These are phyloP conservation scores for Pseudogymnoascus sp. DNA, from an alignment of 2,329 filamentous ascomycete species.

Conservation along the genomic window DNA sequence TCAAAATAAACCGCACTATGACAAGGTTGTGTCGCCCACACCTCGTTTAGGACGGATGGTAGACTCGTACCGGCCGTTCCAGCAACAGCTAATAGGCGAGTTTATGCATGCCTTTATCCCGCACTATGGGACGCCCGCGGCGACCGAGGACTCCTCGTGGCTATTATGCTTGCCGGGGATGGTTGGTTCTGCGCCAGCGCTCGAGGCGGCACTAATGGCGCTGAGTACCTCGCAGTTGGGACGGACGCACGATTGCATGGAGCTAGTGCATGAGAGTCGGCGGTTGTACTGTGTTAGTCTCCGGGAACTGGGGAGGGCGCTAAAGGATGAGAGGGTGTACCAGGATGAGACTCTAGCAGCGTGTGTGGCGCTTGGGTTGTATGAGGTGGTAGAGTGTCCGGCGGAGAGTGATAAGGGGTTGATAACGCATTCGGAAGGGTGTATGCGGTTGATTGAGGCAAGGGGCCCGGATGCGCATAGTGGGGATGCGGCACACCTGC, in stretches of 20 bases:
- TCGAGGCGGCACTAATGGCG: conserved; percentile 27
- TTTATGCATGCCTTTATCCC: conserved; percentile 24
- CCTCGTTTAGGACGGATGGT: not conserved
- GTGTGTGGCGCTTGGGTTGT: conserved; percentile 31
- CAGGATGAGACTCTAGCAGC: conserved; percentile 32
- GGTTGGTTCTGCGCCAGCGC: conserved; percentile 21
- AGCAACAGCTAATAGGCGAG: conserved; percentile 25
- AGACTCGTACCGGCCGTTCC: conserved; percentile 11
- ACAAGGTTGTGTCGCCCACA: not conserved
- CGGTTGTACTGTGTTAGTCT: conserved; percentile 31
- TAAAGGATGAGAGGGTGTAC: conserved; percentile 28
- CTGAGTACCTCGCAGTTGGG: conserved; percentile 26
- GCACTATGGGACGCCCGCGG: conserved; percentile 3
- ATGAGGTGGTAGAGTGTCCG: conserved; percentile 32
- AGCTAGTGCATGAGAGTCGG: conserved; percentile 26
- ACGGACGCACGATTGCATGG: conserved; percentile 22
- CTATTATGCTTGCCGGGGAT: conserved; percentile 24
- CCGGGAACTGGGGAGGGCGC: conserved; percentile 30
- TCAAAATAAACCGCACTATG: not conserved
- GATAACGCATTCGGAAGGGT: conserved; percentile 29
- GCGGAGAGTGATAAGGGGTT: conserved; percentile 25
- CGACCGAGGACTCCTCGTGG: conserved; percentile 22
- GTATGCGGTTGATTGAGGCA: conserved; percentile 27
- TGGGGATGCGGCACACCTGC: conserved; percentile 27
- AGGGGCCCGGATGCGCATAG: conserved; percentile 29